Base-by-base conservation (phyloP, 768 basidiomycete genomes). In the Mycena vitilis region DNA sequence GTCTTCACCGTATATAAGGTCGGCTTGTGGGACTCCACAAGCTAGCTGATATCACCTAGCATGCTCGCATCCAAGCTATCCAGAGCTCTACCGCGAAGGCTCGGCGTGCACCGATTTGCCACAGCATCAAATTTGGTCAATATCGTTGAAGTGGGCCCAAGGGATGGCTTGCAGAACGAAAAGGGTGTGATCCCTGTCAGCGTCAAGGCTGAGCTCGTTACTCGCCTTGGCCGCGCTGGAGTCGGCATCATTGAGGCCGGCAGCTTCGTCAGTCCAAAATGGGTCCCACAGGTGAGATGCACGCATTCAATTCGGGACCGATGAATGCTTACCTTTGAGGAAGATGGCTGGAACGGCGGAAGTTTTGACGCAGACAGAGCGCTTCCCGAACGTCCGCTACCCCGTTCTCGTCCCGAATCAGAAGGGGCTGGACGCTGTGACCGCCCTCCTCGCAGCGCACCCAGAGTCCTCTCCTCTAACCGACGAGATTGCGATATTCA, bases 161-260 rank as follows among this genome's bases (percentile, higher is more conserved):
- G 96, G 36, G 96, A 98, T 78, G 96, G 96, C 1, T 84, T 98
- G 13, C 95, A 97, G 81, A 97, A 97, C 74, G 93, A 98, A 74
- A 89, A 90, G 70, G 84, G 86, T 0, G 81, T 89, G 7, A 89
- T 97, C 9, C 85, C 92, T 34, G 88, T 90, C 1, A 86, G 87
- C 36, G 80, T 91, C 67, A 96, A 96, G 78, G 87, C 90, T 20
- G 91, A 92, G 68, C 86, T 98, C 60, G 89, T 98, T 63, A 87
- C 93, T 69, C 82, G 90, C 16, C 87, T 98, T 13, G 87, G 86
- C 3, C 77, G 76, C 20, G 90, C 94, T 12, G 95, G 95, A 0
- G 75, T 89, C 72, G 81, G 82, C 68, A 87, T 82, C 63, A 91
- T 96, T 71, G 95, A 96, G 78, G 88, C 89, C 0, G 95, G 95